phyloP scores from a whole-genome alignment of 306 rosid genomes.

The Medicago arabica region DNA sequence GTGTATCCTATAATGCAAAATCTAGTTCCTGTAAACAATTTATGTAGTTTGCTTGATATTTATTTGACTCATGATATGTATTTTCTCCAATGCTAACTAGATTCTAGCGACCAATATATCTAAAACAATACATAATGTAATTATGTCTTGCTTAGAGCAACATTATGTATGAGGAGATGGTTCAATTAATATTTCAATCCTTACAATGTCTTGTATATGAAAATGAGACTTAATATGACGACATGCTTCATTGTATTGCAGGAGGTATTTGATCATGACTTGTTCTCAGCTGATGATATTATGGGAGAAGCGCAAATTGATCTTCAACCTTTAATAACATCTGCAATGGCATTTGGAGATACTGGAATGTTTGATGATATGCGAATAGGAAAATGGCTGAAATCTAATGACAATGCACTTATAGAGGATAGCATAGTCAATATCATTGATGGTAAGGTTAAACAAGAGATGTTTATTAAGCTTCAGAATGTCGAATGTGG shows the following conservation, averaged over 20 bases:
- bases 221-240: constrained; percentile 22
- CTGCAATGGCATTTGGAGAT: constrained; percentile 90
- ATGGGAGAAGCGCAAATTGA: constrained; percentile 99
- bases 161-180: no score
- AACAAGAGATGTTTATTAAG: constrained; percentile 68
- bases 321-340: constrained; percentile 94
- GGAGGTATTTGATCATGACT: constrained; percentile 87
- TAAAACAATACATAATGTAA: no score
- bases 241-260: constrained; percentile 51
- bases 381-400: constrained; percentile 97
- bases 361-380: constrained; percentile 86
- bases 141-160: no score
- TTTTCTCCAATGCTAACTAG: no score
- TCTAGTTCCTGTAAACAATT: no score
- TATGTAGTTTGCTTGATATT: no score
- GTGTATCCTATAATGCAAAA: no score
- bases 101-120: no score
- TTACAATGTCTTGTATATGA: not conserved
- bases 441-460: constrained; percentile 77
- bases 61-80: no score
- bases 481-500: constrained; percentile 96
- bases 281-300: constrained; percentile 90
- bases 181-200: no score
- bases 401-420: constrained; percentile 87
- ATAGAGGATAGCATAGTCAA: constrained; percentile 72